These are phyloP conservation scores for Macrotyloma uniflorum DNA, from an alignment of 306 rosid genomes.

Conservation along the genomic window DNA sequence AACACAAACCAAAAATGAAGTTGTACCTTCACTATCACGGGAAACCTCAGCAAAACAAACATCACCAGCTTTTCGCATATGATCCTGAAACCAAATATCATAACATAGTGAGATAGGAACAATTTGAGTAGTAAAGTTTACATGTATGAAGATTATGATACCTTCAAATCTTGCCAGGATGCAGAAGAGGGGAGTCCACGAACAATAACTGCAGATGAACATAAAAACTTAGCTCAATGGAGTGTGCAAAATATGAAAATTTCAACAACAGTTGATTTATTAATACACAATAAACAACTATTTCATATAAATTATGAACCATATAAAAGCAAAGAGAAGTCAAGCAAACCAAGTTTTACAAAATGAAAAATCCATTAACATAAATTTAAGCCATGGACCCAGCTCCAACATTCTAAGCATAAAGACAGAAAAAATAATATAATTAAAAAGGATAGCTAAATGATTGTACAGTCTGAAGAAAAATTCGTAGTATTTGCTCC, in stretches of 20 bases:
- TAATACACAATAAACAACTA: not conserved
- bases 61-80: conserved; percentile 99
- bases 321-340: conserved; percentile 1
- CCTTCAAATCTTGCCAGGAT: conserved; percentile 99
- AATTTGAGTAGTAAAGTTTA: not conserved
- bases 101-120: not conserved
- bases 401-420: not conserved
- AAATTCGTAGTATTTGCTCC: not conserved
- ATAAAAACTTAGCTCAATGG: not conserved
- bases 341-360: not conserved
- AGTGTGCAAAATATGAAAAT: not conserved
- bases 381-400: not conserved
- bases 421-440: not conserved
- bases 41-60: conserved; percentile 99
- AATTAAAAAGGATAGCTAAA: not conserved
- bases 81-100: conserved; percentile 70
- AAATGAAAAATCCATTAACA: not conserved
- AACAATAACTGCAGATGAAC: conserved; percentile 71
- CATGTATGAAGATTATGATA: conserved; percentile 34
- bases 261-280: not conserved
- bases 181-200: conserved; percentile 99
- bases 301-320: not conserved
- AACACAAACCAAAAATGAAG: not conserved
- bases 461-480: not conserved
- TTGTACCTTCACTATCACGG: conserved; percentile 93